Base-by-base conservation (phyloP, 169 alveolate species). In the Babesia divergens region DNA sequence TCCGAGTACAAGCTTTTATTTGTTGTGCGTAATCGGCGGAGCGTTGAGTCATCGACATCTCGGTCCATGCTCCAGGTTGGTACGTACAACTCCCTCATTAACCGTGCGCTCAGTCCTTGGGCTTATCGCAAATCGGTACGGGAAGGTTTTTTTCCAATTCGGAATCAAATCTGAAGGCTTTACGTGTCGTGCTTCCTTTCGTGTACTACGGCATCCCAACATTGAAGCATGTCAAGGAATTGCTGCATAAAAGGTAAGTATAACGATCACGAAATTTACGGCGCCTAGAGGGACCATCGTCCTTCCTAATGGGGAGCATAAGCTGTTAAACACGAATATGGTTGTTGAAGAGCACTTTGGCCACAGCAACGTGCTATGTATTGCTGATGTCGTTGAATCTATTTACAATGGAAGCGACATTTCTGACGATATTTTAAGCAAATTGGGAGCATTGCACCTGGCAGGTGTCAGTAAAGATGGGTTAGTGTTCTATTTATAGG, bases 61-160 rank as follows among this genome's bases (percentile, higher is more conserved):
- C 29, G 43, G 9, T 32, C 66, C n/a, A 40, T 35, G 22, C 42
- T 79, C 49, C 22, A 43, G 80, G 85, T 76, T 28, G 3, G 71
- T 60, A 24, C 49, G 1, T 26, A 9, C 8, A 22, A 13, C 24
- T 4, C 24, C 11, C 31, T 44, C 47, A n/a, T 26, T 28, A 18
- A 44, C 11, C 9, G 35, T 11, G 20, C 22, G 1, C 20, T 18
- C 32, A 79, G 82, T 14, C 11, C 5, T 29, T 79, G 66, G 82
- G 77, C n/a, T 31, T 79, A 56, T 49, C 65, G 0, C 43, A 16
- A 52, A 24, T 46, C 0, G 59, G 59, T 20, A 47, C 75, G 11
- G 87, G 83, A 18, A 47, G 82, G 28, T 66, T 79, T 18, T 43
- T 79, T 32, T 55, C 68, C 13, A 79, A 79, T 53, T 66, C 82